Conservation (phyloP, 73 alveolate species). For the Paramecium caudatum region DNA sequence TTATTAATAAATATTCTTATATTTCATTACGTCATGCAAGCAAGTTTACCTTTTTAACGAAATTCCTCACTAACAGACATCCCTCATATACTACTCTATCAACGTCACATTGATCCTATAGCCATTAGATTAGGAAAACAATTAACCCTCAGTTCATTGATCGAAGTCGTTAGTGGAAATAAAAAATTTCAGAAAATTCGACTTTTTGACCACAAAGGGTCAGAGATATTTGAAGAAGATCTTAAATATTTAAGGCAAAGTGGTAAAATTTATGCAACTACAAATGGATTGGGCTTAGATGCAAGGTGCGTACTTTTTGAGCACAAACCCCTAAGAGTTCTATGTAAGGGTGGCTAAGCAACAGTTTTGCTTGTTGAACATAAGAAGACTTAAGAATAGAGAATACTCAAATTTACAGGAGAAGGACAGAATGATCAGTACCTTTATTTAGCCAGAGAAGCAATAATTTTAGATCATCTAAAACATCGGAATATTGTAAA, state of each 20-base stretch:
- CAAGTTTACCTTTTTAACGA: too few species aligned
- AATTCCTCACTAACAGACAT: too few species aligned
- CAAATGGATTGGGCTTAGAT: conserved; percentile 12
- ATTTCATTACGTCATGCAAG: too few species aligned
- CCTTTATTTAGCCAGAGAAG: conserved; percentile 57
- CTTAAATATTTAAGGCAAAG: not conserved
- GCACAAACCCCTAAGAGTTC: not conserved
- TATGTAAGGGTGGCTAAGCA: conserved; percentile 29
- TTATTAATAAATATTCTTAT: too few species aligned
- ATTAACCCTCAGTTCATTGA: too few species aligned
- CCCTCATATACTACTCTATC: too few species aligned
- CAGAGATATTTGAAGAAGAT: conserved; percentile 27
- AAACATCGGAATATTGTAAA: conserved; percentile 70
- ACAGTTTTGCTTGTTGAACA: conserved; percentile 1
- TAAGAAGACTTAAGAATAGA: conserved; percentile 2
- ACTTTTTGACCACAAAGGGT: conserved; percentile 38
- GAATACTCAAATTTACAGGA: conserved; percentile 8
- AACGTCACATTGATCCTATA: too few species aligned
- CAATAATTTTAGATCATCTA: conserved; percentile 51
- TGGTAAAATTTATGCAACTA: not conserved
- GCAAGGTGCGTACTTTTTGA: conserved; percentile 15
- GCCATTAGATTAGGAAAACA: too few species aligned
- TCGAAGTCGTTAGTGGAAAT: conserved; percentile 5
- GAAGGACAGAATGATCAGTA: conserved; percentile 13
- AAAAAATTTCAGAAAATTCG: not conserved